A percentile compares a stretch with the other conserved stretches of the same genome.
Conservation (phyloP, 2,329 filamentous ascomycete genomes). For the Pseudocercospora fijiensis region DNA sequence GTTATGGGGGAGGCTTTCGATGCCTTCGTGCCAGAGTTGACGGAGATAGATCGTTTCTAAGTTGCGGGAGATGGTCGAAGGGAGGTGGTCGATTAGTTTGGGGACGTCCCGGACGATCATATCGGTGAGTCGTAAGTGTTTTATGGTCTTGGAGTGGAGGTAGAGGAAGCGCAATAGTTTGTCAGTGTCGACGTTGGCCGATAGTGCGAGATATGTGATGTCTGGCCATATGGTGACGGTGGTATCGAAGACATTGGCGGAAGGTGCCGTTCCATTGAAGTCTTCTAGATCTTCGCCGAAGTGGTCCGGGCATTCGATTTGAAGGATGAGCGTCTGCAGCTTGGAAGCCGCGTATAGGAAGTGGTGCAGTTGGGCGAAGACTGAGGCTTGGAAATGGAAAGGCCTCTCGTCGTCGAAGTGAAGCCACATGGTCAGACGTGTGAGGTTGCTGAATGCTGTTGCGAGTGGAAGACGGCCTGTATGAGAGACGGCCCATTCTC, state of each 20-base stretch:
- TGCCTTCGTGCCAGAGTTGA: not conserved
- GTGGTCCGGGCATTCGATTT: not conserved
- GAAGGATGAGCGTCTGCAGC: not conserved
- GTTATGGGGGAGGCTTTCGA: not conserved
- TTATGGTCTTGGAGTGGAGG: not conserved
- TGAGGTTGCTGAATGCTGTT: not conserved
- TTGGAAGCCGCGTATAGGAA: not conserved
- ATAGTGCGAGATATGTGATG: not conserved
- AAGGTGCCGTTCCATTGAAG: not conserved
- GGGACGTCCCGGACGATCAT: not conserved
- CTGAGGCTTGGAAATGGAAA: not conserved
- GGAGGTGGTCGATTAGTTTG: not conserved
- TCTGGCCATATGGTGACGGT: not conserved
- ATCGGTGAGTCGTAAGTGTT: not conserved
- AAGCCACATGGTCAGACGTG: not conserved
- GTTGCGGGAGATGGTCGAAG: not conserved
- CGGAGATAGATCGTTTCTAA: not conserved
- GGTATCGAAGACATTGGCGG: not conserved
- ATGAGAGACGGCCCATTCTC: not conserved
- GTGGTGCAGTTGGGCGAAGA: not conserved
- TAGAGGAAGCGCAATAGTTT: not conserved
- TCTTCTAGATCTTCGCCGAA: not conserved
- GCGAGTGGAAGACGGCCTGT: not conserved
- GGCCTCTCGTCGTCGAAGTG: not conserved
- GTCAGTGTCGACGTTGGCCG: not conserved